These are phyloP conservation scores for Taxillus chinensis DNA, from an alignment of 164 flowering plant genomes.

Conservation along the genomic window DNA sequence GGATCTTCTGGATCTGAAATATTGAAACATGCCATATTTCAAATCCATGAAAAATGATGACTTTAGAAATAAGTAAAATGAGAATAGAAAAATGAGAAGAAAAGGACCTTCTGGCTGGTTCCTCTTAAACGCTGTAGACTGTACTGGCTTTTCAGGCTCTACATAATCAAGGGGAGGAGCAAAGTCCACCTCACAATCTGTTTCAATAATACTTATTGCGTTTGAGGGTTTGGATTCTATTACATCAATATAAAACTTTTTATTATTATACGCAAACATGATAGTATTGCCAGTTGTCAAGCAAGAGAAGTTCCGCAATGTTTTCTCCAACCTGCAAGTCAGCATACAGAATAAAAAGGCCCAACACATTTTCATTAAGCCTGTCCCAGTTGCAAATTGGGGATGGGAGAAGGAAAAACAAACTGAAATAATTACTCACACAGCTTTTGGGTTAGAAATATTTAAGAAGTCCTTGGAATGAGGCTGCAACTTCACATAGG, in stretches of 20 bases:
- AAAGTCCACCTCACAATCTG: conserved; percentile 70
- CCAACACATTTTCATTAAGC: background rate
- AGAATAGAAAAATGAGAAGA: background rate
- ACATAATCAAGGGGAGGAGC: conserved; percentile 55
- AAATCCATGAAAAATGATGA: background rate
- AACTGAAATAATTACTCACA: conserved; percentile 15
- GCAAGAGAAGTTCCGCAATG: conserved; percentile 49
- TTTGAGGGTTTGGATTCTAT: conserved; percentile 42
- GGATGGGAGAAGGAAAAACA: background rate
- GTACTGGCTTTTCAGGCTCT: conserved; percentile 35
- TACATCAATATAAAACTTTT: conserved; percentile 37
- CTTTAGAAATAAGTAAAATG: no score
- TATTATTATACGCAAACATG: conserved; percentile 46
- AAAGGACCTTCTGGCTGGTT: conserved; percentile 19
- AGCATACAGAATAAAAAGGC: background rate
- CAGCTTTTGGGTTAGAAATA: conserved; percentile 40
- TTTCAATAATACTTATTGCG: conserved; percentile 49
- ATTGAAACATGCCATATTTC: background rate
- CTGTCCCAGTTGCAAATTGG: no score
- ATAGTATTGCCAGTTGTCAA: conserved; percentile 50
- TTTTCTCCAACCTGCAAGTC: conserved; percentile 41
- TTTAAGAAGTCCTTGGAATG: conserved; percentile 37
- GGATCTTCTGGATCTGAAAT: conserved; percentile 30
- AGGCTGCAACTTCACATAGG: conserved; percentile 37
- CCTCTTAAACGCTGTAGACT: conserved; percentile 11